A percentile compares a stretch with the other conserved stretches of the same genome.
Conservation (phyloP, 768 basidiomycete species). For the Kwoniella botswanensis region DNA sequence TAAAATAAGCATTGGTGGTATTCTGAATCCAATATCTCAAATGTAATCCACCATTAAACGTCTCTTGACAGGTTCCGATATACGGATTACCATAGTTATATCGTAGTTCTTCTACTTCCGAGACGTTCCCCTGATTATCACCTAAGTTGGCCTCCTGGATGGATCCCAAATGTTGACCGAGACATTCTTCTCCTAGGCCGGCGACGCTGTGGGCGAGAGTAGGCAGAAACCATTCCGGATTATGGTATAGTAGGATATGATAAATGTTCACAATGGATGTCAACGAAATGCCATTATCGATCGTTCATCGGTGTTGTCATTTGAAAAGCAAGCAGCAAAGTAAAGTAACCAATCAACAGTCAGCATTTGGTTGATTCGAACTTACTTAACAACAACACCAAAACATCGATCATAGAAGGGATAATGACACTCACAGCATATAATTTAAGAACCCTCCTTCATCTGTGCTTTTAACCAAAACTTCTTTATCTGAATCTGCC, state of each 20-base stretch:
- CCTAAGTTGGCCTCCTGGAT: constrained; percentile 75
- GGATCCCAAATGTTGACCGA: constrained; percentile 77
- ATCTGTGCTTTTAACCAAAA: constrained; percentile 65
- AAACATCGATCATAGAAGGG: neutral
- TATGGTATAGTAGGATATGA: no score
- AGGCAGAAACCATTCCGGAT: no score
- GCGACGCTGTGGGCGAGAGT: constrained; percentile 60
- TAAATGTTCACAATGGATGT: no score
- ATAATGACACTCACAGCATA: constrained; percentile 68
- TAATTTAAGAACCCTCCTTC: constrained; percentile 82
- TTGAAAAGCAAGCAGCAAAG: no score
- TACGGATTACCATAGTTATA: constrained; percentile 81
- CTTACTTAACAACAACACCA: neutral
- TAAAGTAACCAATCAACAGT: neutral
- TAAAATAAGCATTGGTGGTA: constrained; percentile 59
- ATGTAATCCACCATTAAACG: constrained; percentile 83
- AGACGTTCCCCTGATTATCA: constrained; percentile 74
- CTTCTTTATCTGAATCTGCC: constrained; percentile 71
- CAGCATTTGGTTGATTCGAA: neutral
- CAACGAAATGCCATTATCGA: no score
- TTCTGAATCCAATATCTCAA: constrained; percentile 88
- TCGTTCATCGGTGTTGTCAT: no score
- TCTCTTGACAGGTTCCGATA: constrained; percentile 84
- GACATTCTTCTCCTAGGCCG: constrained; percentile 72
- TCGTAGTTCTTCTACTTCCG: constrained; percentile 81